Base-by-base conservation (phyloP, 139 green algal genomes). In the Picochlorum costavermella region DNA sequence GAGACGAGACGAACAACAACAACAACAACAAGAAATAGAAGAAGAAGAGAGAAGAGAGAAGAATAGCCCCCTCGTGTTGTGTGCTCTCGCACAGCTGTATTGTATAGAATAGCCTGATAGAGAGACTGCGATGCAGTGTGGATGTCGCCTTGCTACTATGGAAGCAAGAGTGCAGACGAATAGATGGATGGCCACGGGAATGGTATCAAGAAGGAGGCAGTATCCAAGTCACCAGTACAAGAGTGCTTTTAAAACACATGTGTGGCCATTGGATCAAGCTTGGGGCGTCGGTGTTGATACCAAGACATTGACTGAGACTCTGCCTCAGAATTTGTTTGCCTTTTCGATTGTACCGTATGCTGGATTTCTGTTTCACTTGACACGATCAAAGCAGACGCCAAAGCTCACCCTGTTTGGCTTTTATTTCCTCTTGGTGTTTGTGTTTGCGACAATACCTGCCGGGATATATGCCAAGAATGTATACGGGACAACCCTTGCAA, bases 341-440 rank as follows among this genome's bases (percentile, higher is more conserved):
- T 60, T 79, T 31, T 87, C 70, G 36, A 79, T 98, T 10, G 78
- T 97, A 5, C 93, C 91, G 6, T 98, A 97, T 72, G 71, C 91
- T 5, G 85, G 59, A n/a, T 98, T 98, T 71, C 74, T 98, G 0
- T 98, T 88, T 73, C 84, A 77, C 67, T 68, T 96, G 1, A 86
- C 74, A 1, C 73, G 73, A 4, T 86, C 79, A 0, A 84, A 81
- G 40, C 73, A 87, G 63, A 61, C 69, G 20, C 84, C 85, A 6
- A 65, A 51, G 1, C 57, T 90, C 2, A 79, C 72, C 2, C 60
- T 92, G 0, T 88, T 93, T 60, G 94, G 94, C 6, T 98, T 97
- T 63, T 95, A 93, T 73, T 98, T 98, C 79, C 79, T 99, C 9
- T 80, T 99, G 6, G 88, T 84, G 0, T 99, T 99, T 69, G 94